Evolutionary conservation across 2,329 filamentous ascomycete species (phyloP).

Genomic region (Colletotrichum sp.): DNA sequence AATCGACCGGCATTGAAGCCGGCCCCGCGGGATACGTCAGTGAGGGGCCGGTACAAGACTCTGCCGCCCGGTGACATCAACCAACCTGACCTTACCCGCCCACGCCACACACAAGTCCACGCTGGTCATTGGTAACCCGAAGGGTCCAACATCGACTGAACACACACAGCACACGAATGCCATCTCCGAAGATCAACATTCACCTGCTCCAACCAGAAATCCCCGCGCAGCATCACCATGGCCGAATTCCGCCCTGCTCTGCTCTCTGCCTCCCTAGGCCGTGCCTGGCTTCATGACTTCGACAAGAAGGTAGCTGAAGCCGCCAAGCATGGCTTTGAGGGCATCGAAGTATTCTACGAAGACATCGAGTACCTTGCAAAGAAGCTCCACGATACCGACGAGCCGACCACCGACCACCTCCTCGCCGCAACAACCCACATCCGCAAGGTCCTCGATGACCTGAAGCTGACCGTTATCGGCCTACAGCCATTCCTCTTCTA

Average conservation of each 20-base stretch:
- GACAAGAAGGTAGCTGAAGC: not conserved
- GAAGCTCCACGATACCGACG: conserved; percentile 40
- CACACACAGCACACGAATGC: not conserved
- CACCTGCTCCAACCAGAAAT: not conserved
- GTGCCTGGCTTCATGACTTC: conserved; percentile 30
- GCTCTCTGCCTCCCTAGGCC: not conserved
- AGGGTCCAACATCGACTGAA: not conserved
- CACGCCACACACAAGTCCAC: not conserved
- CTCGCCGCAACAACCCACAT: conserved; percentile 64
- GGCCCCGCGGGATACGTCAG: not conserved
- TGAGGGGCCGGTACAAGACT: not conserved
- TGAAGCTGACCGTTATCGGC: conserved; percentile 63
- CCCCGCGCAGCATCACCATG: not conserved
- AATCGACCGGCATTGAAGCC: not conserved
- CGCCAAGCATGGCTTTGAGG: conserved; percentile 53
- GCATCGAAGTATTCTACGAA: conserved; percentile 79
- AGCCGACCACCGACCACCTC: conserved; percentile 42
- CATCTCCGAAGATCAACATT: not conserved
- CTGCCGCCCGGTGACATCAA: not conserved
- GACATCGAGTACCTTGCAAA: conserved; percentile 68
- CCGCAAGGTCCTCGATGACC: conserved; percentile 57
- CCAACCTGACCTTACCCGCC: not conserved
- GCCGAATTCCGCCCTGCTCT: not conserved
- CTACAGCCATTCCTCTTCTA: conserved; percentile 81
- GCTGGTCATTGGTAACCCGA: not conserved